These are phyloP conservation scores for Zopfia rhizophila DNA, from an alignment of 2,329 filamentous ascomycete genomes.

Conservation along the genomic window DNA sequence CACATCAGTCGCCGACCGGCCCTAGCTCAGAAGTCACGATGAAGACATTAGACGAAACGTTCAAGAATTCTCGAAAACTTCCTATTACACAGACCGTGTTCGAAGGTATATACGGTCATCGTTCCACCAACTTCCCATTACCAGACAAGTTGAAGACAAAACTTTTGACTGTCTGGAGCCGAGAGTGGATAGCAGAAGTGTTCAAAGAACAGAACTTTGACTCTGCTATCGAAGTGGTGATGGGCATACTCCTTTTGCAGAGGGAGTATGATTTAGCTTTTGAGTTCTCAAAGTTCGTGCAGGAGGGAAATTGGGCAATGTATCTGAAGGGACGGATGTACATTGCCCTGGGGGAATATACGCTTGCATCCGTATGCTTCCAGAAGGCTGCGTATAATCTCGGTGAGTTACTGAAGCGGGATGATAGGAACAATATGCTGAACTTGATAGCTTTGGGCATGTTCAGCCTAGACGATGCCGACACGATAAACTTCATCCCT, in stretches of 20 bases:
- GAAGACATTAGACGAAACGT: constrained; percentile 34
- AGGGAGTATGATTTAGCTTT: constrained; percentile 62
- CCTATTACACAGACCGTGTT: constrained; percentile 49
- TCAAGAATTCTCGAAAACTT: constrained; percentile 37
- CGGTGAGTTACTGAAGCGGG: constrained; percentile 67
- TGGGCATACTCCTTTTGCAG: constrained; percentile 57
- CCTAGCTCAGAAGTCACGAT: constrained; percentile 38
- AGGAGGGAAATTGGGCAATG: constrained; percentile 67
- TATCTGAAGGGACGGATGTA: constrained; percentile 88
- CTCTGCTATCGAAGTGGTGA: constrained; percentile 52
- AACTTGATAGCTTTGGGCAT: constrained; percentile 42
- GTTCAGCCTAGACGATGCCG: constrained; percentile 49
- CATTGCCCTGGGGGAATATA: constrained; percentile 77
- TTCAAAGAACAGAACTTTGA: constrained; percentile 51
- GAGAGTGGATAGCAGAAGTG: constrained; percentile 55
- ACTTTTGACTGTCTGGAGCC: constrained; percentile 58
- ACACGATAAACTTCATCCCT: constrained; percentile 73
- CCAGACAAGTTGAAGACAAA: constrained; percentile 38
- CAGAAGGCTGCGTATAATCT: constrained; percentile 84
- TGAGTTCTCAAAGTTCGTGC: constrained; percentile 74
- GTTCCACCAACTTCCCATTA: constrained; percentile 43
- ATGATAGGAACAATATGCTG: constrained; percentile 17
- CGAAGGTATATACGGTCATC: constrained; percentile 46
- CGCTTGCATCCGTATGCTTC: constrained; percentile 79
- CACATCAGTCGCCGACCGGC: constrained; percentile 41